These are phyloP conservation scores for Oxytropis ochrocephala DNA, from an alignment of 306 rosid genomes.

Conservation along the genomic window DNA sequence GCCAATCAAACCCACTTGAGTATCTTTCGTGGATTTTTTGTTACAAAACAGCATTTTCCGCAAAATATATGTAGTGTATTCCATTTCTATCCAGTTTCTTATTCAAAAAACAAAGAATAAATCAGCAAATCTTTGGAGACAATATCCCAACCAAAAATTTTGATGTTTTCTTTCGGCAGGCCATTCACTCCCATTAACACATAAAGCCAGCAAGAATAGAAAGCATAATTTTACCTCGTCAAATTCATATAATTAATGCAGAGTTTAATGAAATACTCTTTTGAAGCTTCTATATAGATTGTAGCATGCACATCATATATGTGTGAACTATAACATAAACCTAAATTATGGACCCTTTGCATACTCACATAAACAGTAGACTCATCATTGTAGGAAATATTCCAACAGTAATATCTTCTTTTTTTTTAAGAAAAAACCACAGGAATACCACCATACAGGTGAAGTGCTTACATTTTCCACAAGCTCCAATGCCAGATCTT, in stretches of 20 bases:
- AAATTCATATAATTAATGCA: neutral
- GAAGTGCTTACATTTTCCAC: constrained; percentile 60
- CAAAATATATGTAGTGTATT: neutral
- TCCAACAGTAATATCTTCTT: too few relatives aligned
- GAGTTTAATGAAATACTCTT: neutral
- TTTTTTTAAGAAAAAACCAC: too few relatives aligned
- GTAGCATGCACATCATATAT: neutral
- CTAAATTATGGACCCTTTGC: neutral
- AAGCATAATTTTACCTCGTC: neutral
- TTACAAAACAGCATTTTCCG: neutral
- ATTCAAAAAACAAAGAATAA: neutral
- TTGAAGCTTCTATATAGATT: neutral
- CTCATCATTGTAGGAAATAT: neutral
- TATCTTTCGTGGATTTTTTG: neutral
- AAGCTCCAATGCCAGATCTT: constrained; percentile 86
- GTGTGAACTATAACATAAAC: neutral
- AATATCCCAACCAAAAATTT: neutral
- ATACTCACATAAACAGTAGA: neutral
- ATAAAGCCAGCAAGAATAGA: neutral
- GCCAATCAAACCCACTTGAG: neutral
- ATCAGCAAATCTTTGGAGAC: neutral
- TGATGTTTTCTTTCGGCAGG: neutral
- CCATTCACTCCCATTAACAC: neutral
- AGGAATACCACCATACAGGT: neutral
- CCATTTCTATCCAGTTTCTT: neutral